These are phyloP conservation scores for Neofusicoccum parvum DNA, from an alignment of 2,329 filamentous ascomycete species.

Conservation along the genomic window DNA sequence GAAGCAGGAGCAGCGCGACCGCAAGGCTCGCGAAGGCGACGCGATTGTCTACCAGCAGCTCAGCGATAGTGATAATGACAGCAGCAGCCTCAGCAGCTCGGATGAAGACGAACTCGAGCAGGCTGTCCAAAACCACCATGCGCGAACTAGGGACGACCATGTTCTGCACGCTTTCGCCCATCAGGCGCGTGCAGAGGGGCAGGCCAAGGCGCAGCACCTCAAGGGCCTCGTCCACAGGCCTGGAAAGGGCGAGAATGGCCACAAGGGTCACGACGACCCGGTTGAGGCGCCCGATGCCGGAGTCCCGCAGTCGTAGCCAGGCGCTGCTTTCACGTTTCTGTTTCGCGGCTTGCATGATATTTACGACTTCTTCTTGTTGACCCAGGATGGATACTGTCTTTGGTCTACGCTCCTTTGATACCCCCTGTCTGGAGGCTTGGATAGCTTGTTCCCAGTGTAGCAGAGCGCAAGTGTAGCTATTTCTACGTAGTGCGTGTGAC, in stretches of 20 bases:
- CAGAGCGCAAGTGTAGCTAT: not conserved
- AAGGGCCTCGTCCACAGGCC: slow-evolving; percentile 17
- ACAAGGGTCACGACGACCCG: slow-evolving; percentile 6
- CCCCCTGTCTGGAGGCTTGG: slow-evolving; percentile 3
- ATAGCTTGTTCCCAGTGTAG: not conserved
- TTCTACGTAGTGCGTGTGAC: not conserved
- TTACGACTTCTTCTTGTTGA: not conserved
- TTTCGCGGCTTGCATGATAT: not conserved
- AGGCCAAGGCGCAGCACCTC: slow-evolving; percentile 22
- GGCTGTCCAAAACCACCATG: slow-evolving; percentile 25
- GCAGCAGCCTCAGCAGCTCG: slow-evolving; percentile 58
- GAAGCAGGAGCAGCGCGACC: slow-evolving; percentile 73
- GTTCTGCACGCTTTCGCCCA: slow-evolving; percentile 8
- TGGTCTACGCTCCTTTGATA: slow-evolving; percentile 15
- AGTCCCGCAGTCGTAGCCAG: not conserved
- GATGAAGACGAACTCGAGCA: slow-evolving; percentile 61
- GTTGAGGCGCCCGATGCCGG: not conserved
- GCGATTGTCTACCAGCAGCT: slow-evolving; percentile 59
- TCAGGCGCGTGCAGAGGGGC: slow-evolving; percentile 7
- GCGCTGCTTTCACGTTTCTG: not conserved
- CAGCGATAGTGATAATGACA: slow-evolving; percentile 42
- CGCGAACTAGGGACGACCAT: slow-evolving; percentile 6
- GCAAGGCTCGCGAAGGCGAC: slow-evolving; percentile 67
- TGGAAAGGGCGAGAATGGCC: not conserved
- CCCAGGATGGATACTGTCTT: not conserved